Evolutionary conservation across 352 stramenopile genomes (phyloP), one percentile per base, ranked within the genome.

Genomic region (Globisporangium uncinulatum): DNA sequence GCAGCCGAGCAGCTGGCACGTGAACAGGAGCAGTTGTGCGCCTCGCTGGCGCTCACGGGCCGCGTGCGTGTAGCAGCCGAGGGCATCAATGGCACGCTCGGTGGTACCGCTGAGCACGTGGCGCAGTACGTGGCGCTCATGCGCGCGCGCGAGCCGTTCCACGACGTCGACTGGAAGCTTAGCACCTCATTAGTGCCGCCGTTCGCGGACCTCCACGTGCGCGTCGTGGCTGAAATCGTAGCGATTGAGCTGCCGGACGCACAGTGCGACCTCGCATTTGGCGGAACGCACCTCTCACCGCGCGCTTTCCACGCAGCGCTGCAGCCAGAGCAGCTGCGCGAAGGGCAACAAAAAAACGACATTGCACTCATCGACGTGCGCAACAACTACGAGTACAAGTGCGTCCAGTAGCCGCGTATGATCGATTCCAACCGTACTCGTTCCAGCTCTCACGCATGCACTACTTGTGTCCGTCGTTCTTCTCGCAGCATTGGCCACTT

Each of bases 71-170:
- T 96, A 31, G 82, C 83, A 13, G 54, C 69, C n/a, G 87, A 96
- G 56, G 87, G 87, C 43, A 83, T 96, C 64, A 96, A 96, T 59
- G 87, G 87, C 46, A 95, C 86, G 48, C 68, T 96, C 1, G 81
- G 77, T 19, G 84, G 83, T 15, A 57, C 61, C 4, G 54, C 42
- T 0, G 51, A 49, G 17, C 61, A 20, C 50, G 70, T 96, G 41
- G 66, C 84, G 20, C 59, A 69, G 55, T 96, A 96, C 73, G 74
- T 91, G 13, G 57, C 67, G 11, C 31, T 7, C 8, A 94, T 92
- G 78, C 39, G 74, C 49, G 48, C 69, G 41, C 52, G 66, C 34
- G 32, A 49, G 31, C 59, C 62, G 19, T 73, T 74, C 51, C 32
- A 29, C 19, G 70, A 46, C n/a, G 71, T 95, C 45, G 87, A 95